phyloP scores from a whole-genome alignment of 78 protist genomes.

The Creolimax fragrantissima region DNA sequence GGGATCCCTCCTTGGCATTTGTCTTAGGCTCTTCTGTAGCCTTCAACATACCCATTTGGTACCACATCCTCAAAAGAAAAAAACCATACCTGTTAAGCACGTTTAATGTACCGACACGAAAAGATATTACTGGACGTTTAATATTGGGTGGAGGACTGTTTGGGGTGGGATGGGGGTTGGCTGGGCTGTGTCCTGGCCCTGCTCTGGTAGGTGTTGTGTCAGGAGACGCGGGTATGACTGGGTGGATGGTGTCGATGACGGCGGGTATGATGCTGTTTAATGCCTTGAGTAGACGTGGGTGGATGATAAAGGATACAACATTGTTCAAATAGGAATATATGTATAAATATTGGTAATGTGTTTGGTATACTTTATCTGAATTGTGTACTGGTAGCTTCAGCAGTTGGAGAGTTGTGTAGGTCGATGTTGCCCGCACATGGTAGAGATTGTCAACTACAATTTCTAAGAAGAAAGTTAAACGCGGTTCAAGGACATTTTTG shows the following conservation, averaged over 20 bases:
- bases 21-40: background rate
- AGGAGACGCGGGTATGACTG: background rate
- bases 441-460: too few relatives aligned
- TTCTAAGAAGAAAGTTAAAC: too few relatives aligned
- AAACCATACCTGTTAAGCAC: background rate
- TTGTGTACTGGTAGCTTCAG: too few relatives aligned
- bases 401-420: too few relatives aligned
- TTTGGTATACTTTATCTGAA: too few relatives aligned
- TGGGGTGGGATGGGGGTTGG: background rate
- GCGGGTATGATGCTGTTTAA: background rate
- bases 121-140: background rate
- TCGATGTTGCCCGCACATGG: too few relatives aligned
- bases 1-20: constrained; percentile 25
- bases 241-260: background rate
- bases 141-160: background rate
- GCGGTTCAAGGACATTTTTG: too few relatives aligned
- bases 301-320: background rate
- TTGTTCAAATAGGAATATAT: background rate
- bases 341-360: too few relatives aligned
- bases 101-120: background rate
- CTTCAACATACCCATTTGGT: background rate
- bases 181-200: background rate
- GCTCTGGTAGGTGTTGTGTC: background rate
- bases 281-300: background rate
- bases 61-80: background rate